Base-by-base conservation (phyloP, 352 stramenopile species). In the Plasmopara muralis region DNA sequence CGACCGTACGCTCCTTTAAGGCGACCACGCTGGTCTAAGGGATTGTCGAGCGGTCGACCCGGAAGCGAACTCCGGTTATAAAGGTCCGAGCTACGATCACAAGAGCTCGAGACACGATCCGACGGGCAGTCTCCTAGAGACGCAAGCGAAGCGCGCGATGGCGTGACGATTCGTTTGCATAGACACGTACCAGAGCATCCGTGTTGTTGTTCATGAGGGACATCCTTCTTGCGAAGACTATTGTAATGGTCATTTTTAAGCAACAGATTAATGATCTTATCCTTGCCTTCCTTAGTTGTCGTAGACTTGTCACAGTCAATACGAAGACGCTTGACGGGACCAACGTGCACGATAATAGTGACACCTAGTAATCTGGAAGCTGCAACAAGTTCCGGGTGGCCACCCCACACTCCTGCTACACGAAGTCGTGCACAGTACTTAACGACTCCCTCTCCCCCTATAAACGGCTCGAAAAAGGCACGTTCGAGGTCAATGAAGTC, bases 271-370 rank as follows among this genome's bases (percentile, higher is more conserved):
- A 84, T 52, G 2, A 63, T 72, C 47, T 59, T 64, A 35, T 43
- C 58, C 16, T 64, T 54, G 14, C 58, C 58, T 56, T 76, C 66
- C 31, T 67, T 69, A 5, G 45, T 62, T 16, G 29, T 39, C 25
- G 58, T 47, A 6, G 53, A 60, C 49, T 60, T 55, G 46, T 71
- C 71, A 16, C 62, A 74, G 45, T 77, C 70, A 49, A 84, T 74
- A 13, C 64, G 64, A 8, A 82, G 57, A 12, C 70, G 74, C 34
- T 74, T 74, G 37, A 74, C 62, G 15, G 71, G 70, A 2, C 73
- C 70, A 42, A 67, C 77, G 57, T 88, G 77, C 30, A 88, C 66
- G 6, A 88, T 61, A 45, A 88, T 77, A 47, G 70, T 66, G 29
- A 78, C 41, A 35, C 74, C 65, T n/a, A 85, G 70, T 25, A 81